Evolutionary conservation across 495 filamentous ascomycete genomes (phyloP).

Genomic region (Aspergillus haitiensis): DNA sequence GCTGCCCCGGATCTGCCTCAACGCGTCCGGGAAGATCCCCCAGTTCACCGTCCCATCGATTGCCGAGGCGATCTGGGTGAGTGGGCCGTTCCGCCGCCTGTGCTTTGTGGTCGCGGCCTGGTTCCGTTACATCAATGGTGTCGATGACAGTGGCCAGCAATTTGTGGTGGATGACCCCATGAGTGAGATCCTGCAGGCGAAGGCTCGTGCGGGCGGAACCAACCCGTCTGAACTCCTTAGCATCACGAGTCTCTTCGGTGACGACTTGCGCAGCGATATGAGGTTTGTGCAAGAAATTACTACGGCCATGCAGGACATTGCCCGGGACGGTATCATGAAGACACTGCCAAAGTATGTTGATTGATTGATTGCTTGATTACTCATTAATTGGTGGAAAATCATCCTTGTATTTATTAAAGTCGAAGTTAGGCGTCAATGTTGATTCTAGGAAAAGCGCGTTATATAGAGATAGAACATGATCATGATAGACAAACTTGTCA

Average conservation of each 20-base stretch:
- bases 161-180: conserved; percentile 48
- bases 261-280: conserved; percentile 45
- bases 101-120: conserved; percentile 48
- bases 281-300: conserved; percentile 42
- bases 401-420: too few species aligned
- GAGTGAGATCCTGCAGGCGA: conserved; percentile 44
- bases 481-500: too few species aligned
- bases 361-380: conserved; percentile 10
- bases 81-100: conserved; percentile 45
- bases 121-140: conserved; percentile 47
- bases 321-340: conserved; percentile 44
- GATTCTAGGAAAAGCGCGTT: too few species aligned
- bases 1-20: conserved; percentile 46
- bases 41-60: conserved; percentile 54
- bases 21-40: conserved; percentile 50
- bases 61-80: conserved; percentile 48
- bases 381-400: too few species aligned
- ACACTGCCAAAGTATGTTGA: conserved; percentile 48
- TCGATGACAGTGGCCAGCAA: conserved; percentile 42
- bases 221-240: conserved; percentile 39
- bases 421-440: too few species aligned
- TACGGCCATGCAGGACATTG: conserved; percentile 42
- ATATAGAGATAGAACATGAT: too few species aligned
- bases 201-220: conserved; percentile 38
- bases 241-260: conserved; percentile 47